A percentile compares a stretch with the other conserved stretches of the same genome.
phyloP scores from a whole-genome alignment of 208 protist genomes.

The Trichomonas tenax region DNA sequence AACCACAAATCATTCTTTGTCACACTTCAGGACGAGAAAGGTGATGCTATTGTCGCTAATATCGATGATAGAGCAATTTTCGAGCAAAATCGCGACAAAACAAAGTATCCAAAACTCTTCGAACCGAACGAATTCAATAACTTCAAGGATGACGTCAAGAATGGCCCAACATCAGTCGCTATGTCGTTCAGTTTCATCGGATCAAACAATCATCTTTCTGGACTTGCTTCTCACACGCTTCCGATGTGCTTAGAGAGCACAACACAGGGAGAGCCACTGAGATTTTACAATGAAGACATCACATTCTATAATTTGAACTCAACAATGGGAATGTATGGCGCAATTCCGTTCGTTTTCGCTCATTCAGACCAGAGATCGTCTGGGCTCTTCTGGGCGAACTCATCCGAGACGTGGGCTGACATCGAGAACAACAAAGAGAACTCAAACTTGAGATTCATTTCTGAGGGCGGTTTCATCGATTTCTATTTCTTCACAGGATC shows the following conservation, averaged over 20 bases:
- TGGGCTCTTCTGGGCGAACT: constrained; percentile 10
- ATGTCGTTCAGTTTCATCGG: not conserved
- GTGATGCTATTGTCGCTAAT: not conserved
- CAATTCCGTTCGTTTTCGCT: constrained; percentile 76
- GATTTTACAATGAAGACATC: constrained; percentile 88
- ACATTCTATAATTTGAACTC: constrained; percentile 79
- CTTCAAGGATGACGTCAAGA: not conserved
- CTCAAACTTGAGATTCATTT: constrained; percentile 61
- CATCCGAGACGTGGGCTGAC: constrained; percentile 52
- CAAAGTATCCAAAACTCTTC: not conserved
- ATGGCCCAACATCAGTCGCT: not conserved
- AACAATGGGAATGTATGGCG: constrained; percentile 75
- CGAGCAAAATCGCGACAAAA: not conserved
- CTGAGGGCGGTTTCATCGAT: constrained; percentile 75
- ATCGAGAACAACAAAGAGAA: constrained; percentile 19
- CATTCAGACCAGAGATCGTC: constrained; percentile 44
- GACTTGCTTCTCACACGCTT: not conserved
- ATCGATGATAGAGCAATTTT: constrained; percentile 7
- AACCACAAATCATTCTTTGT: not conserved
- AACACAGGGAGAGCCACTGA: constrained; percentile 49
- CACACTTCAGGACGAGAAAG: not conserved
- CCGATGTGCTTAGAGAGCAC: not conserved
- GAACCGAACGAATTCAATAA: not conserved
- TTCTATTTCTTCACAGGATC: constrained; percentile 80
- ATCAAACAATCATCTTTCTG: not conserved